Evolutionary conservation across 495 filamentous ascomycete species (phyloP).

Genomic region (Podospora didyma): DNA sequence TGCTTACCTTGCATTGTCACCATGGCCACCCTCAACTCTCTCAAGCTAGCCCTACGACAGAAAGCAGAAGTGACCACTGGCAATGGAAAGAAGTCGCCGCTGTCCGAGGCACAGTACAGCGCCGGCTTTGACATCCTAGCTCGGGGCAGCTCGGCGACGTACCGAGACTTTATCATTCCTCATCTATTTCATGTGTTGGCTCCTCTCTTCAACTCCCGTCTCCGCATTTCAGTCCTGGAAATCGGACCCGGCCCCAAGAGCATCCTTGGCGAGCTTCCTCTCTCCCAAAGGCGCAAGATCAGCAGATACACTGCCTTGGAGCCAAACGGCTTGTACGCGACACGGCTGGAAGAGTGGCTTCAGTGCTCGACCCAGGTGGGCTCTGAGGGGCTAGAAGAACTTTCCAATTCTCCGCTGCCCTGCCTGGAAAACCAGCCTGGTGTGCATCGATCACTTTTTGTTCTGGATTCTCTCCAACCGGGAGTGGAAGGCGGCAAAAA

Average conservation of each 20-base stretch:
- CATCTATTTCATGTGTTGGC: slow-evolving; percentile 48
- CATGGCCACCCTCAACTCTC: slow-evolving; percentile 51
- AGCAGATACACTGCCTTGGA: slow-evolving; percentile 53
- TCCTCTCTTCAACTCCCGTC: slow-evolving; percentile 45
- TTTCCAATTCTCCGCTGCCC: slow-evolving; percentile 49
- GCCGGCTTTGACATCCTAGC: slow-evolving; percentile 49
- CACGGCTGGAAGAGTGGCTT: slow-evolving; percentile 47
- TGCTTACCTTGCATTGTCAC: no score
- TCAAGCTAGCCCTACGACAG: slow-evolving; percentile 48
- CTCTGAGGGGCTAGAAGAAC: no score
- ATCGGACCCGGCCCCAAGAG: slow-evolving; percentile 59
- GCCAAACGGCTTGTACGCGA: slow-evolving; percentile 50
- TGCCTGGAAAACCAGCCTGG: slow-evolving; percentile 39
- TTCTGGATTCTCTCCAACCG: slow-evolving; percentile 13
- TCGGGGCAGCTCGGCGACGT: slow-evolving; percentile 41
- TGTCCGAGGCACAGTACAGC: slow-evolving; percentile 53
- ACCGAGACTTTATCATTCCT: slow-evolving; percentile 57
- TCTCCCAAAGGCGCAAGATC: slow-evolving; percentile 41
- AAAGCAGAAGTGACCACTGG: slow-evolving; percentile 27
- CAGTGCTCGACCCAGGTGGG: no score
- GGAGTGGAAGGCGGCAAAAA: slow-evolving; percentile 28
- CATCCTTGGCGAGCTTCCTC: slow-evolving; percentile 50
- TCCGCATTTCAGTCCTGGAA: slow-evolving; percentile 52
- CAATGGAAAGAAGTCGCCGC: slow-evolving; percentile 26
- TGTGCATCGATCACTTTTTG: slow-evolving; percentile 47